phyloP scores from a whole-genome alignment of 345 rosid species.

The Bruguiera sexangula region DNA sequence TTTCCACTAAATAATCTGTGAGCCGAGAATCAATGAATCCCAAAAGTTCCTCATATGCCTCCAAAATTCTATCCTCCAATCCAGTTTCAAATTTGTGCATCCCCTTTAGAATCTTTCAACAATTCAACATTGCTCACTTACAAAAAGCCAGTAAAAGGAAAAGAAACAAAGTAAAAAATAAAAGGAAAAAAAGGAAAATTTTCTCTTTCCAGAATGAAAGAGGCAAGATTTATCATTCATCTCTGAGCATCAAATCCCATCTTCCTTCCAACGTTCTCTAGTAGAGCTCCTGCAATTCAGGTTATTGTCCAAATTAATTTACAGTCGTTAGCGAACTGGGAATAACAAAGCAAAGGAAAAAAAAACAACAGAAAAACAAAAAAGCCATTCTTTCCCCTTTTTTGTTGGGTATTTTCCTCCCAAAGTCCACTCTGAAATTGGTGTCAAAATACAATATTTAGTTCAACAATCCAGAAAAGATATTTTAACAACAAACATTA shows the following conservation, averaged over 20 bases:
- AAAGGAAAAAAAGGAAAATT: background rate
- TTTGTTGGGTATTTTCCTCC: background rate
- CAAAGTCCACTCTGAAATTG: no score
- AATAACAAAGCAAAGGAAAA: background rate
- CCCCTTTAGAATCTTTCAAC: slow-evolving; percentile 8
- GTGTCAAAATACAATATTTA: no score
- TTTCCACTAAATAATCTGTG: background rate
- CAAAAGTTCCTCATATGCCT: slow-evolving; percentile 2
- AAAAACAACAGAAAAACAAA: background rate
- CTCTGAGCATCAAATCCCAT: slow-evolving; percentile 42
- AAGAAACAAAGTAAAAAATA: background rate
- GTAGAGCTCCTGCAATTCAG: slow-evolving; percentile 33
- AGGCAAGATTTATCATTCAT: slow-evolving; percentile 20
- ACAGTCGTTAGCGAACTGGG: background rate
- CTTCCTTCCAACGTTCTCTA: slow-evolving; percentile 41
- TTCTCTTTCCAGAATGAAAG: slow-evolving; percentile 7
- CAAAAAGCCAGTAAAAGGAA: background rate
- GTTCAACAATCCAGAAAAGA: no score
- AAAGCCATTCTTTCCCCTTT: background rate
- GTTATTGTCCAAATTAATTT: background rate
- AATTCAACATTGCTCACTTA: slow-evolving; percentile 17
- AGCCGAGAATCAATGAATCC: background rate
- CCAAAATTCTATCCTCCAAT: slow-evolving; percentile 3
- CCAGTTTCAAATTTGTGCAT: no score
- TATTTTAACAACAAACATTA: no score